Conservation (phyloP, 495 filamentous ascomycete species). For the Poronia punctata region DNA sequence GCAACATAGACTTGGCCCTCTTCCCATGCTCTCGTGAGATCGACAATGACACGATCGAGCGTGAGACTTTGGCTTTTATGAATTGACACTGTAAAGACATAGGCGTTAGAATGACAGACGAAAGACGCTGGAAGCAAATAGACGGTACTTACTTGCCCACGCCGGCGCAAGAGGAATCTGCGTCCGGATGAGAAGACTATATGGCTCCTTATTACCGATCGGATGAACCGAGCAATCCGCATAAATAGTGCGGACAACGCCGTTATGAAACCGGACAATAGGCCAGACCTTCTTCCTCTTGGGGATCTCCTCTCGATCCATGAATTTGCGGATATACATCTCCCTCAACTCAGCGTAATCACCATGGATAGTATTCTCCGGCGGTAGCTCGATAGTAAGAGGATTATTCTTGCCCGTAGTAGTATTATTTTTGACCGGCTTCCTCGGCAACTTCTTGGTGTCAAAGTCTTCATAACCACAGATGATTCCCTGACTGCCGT, state of each 20-base stretch:
- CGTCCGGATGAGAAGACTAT: constrained; percentile 64
- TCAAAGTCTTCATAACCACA: constrained; percentile 64
- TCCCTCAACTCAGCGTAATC: constrained; percentile 40
- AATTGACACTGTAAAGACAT: no score
- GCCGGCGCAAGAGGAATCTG: constrained; percentile 82
- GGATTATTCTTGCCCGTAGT: constrained; percentile 10
- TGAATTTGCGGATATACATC: constrained; percentile 24
- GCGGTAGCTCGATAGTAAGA: no score
- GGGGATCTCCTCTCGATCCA: constrained; percentile 10
- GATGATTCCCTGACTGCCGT: constrained; percentile 82
- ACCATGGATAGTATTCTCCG: constrained; percentile 11
- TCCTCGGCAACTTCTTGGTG: constrained; percentile 48
- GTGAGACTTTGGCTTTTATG: constrained; percentile 96
- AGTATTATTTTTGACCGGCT: constrained; percentile 10
- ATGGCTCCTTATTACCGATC: constrained; percentile 38
- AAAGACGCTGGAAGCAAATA: no score
- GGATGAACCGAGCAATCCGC: constrained; percentile 42
- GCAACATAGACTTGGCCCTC: constrained; percentile 84
- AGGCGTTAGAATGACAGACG: no score
- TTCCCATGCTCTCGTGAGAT: constrained; percentile 78
- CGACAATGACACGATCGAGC: constrained; percentile 82
- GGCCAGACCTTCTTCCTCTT: constrained; percentile 54
- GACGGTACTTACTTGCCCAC: no score
- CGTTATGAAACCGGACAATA: constrained; percentile 62
- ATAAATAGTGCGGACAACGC: constrained; percentile 30